A percentile compares a stretch with the other conserved stretches of the same genome.
phyloP scores from a whole-genome alignment of 2,329 filamentous ascomycete species.

The Xylaria sp. region DNA sequence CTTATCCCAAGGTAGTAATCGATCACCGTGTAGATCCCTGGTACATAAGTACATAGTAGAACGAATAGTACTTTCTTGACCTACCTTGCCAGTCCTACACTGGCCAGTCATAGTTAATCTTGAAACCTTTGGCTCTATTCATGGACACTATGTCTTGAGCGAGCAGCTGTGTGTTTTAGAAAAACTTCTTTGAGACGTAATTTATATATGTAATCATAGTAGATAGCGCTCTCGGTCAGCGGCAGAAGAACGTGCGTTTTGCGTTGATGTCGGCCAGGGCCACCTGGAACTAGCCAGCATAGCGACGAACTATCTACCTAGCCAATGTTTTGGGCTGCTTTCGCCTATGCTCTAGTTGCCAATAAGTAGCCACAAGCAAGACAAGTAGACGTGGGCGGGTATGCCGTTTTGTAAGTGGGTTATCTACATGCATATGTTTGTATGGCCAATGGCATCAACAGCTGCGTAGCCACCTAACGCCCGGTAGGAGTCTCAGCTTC shows the following conservation, averaged over 20 bases:
- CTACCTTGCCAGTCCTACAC: conserved; percentile 2
- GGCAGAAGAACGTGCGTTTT: conserved; percentile 16
- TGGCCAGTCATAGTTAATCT: conserved; percentile 5
- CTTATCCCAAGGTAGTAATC: conserved; percentile 19
- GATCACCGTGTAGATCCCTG: conserved; percentile 25
- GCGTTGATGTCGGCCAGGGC: conserved; percentile 12
- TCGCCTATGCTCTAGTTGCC: conserved; percentile 5
- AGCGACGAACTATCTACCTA: conserved; percentile 21
- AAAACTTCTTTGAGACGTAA: background rate
- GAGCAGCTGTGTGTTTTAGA: background rate
- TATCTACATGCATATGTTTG: conserved; percentile 12
- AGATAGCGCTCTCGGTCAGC: conserved; percentile 36
- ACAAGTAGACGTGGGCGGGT: no score
- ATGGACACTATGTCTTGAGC: background rate
- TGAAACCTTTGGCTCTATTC: background rate
- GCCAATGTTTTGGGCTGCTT: conserved; percentile 20
- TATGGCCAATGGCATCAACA: conserved; percentile 34
- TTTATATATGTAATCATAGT: conserved; percentile 30
- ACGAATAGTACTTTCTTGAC: conserved; percentile 8
- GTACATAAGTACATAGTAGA: background rate
- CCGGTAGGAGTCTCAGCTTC: conserved; percentile 40
- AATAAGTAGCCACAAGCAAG: conserved; percentile 5
- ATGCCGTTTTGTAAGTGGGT: conserved; percentile 20
- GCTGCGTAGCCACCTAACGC: conserved; percentile 24
- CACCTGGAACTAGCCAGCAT: conserved; percentile 19